Percentiles rank a stretch among this genome's conserved stretches.
These are phyloP conservation scores for Tripterygium wilfordii DNA, from an alignment of 177 flowering plant genomes.

Conservation along the genomic window DNA sequence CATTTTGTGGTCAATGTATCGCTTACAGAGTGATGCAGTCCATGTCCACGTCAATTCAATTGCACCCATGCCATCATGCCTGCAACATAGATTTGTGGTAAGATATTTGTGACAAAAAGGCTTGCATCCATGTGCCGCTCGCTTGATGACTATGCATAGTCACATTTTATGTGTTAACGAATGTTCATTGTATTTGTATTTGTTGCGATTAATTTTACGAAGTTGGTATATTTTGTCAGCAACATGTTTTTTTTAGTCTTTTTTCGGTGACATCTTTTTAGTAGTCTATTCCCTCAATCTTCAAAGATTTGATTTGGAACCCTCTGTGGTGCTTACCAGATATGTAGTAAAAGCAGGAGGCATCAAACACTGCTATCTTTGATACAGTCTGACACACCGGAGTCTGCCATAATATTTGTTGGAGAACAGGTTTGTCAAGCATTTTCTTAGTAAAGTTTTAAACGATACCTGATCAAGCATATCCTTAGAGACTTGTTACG, in stretches of 20 bases:
- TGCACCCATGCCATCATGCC: constrained; percentile 72
- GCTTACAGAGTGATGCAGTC: constrained; percentile 65
- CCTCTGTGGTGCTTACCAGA: constrained; percentile 29
- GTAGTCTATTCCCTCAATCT: background rate
- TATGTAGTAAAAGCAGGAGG: constrained; percentile 43
- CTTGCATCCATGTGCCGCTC: too few relatives aligned
- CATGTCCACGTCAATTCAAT: constrained; percentile 84
- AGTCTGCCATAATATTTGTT: constrained; percentile 79
- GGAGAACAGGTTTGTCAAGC: constrained; percentile 63
- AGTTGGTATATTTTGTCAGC: too few relatives aligned
- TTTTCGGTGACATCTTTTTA: background rate
- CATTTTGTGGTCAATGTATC: constrained; percentile 3
- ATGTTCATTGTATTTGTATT: background rate
- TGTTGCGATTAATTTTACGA: too few relatives aligned
- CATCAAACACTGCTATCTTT: constrained; percentile 46
- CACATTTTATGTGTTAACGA: too few relatives aligned
- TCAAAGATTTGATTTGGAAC: background rate
- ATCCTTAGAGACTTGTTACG: too few relatives aligned
- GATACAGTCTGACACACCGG: constrained; percentile 54
- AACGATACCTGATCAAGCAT: too few relatives aligned
- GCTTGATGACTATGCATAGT: too few relatives aligned
- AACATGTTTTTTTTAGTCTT: background rate
- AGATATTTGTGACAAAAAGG: too few relatives aligned
- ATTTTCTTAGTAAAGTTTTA: background rate
- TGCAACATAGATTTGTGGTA: constrained; percentile 82